Evolutionary conservation across 208 protist species (phyloP), one percentile per base, ranked within the genome.

Genomic region (Trypanosoma platydactyli): DNA sequence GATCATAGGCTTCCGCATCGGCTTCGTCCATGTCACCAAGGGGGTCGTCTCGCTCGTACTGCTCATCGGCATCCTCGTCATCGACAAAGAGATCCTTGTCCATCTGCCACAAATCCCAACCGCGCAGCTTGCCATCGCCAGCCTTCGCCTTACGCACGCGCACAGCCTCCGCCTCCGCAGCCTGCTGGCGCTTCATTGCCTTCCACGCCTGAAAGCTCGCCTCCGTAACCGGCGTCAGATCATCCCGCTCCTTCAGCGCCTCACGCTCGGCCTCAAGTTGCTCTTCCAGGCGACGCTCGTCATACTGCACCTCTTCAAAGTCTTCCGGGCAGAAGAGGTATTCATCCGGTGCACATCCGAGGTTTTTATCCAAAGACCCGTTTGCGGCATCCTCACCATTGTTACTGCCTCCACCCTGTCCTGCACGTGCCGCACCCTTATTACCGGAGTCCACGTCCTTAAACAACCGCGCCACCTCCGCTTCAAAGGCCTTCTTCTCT

Each of bases 291-390:
- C 91, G 80, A 18, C 75, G 74, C 11, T 94, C 88, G 58, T 94
- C 88, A 54, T 77, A 64, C 71, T 87, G 84, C 41, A 94, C 84
- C 57, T 92, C 88, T 9, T 94, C 91, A 58, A 94, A 94, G 77
- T 96, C 91, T 55, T 94, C 91, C 16, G 91, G 86, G 15, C 81
- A 81, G 76, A 93, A 96, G 16, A 96, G 84, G 71, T 96, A 96
- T 18, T 90, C 84, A 3, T 94, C 91, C 0, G 91, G 85, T 52
- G 81, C 76, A 65, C 76, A 88, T 51, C 83, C 75, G 51, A 85
- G 77, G 20, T 79, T 74, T 22, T 73, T 71, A 18, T 63, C 66
- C 12, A 33, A 45, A 33, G 12, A 64, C 48, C 68, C 76, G 40
- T 83, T 79, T 12, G 68, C 77, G n/a, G 64, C 77, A 22, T 74